Conservation (phyloP, 495 filamentous ascomycete species). For the Neurospora hispaniola region DNA sequence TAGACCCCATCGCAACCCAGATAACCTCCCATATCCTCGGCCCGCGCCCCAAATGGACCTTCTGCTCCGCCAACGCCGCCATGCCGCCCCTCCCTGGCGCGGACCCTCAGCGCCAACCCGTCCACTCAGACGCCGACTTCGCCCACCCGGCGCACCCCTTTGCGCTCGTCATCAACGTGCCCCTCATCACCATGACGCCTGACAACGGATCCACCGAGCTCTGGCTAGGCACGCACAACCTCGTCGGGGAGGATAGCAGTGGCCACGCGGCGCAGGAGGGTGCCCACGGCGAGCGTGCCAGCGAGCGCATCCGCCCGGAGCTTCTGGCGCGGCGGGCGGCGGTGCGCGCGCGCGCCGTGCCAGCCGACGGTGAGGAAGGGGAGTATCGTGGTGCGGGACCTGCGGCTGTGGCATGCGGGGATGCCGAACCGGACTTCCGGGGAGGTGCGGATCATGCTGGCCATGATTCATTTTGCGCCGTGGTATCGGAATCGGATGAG, state of each 20-base stretch:
- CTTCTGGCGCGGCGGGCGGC: slow-evolving; percentile 29
- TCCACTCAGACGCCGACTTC: slow-evolving; percentile 49
- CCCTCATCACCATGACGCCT: slow-evolving; percentile 39
- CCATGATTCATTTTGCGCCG: slow-evolving; percentile 36
- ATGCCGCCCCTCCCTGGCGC: slow-evolving; percentile 32
- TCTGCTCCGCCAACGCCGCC: slow-evolving; percentile 44
- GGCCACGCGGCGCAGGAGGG: slow-evolving; percentile 25
- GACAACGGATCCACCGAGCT: slow-evolving; percentile 50
- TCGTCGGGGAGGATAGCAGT: slow-evolving; percentile 32
- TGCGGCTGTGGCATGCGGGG: slow-evolving; percentile 51
- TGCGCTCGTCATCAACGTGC: slow-evolving; percentile 44
- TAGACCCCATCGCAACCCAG: slow-evolving; percentile 40
- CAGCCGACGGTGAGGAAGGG: slow-evolving; percentile 44
- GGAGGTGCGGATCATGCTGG: slow-evolving; percentile 45
- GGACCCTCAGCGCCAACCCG: slow-evolving; percentile 36
- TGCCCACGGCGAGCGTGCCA: background rate
- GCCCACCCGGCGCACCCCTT: slow-evolving; percentile 43
- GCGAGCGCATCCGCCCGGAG: slow-evolving; percentile 32
- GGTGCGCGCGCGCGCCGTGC: slow-evolving; percentile 30
- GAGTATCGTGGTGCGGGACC: slow-evolving; percentile 42
- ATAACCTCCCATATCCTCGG: slow-evolving; percentile 40
- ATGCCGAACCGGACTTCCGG: slow-evolving; percentile 43
- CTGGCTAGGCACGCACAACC: slow-evolving; percentile 48
- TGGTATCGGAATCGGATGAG: slow-evolving; percentile 33
- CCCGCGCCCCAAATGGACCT: slow-evolving; percentile 36